Evolutionary conservation across 805 yeast species (phyloP), one percentile per base, ranked within the genome.

Genomic region (Candida sakaeoensis): DNA sequence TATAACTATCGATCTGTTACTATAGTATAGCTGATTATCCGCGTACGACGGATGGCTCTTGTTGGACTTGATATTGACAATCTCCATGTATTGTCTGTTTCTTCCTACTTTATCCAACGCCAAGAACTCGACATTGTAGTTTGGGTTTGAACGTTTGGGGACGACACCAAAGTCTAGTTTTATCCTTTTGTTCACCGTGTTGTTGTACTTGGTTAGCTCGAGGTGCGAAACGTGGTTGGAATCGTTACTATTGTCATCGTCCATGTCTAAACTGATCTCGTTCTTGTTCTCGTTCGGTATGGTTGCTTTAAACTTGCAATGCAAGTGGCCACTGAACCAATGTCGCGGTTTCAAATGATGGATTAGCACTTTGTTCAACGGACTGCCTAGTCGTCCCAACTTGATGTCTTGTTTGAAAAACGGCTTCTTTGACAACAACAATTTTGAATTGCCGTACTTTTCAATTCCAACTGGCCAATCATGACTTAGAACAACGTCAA

Each of bases 391-490:
- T 13, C 63, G 63, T 1, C 79, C 77, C 1, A 61, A 61, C 2
- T 68, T 60, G 1, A 89, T 72, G 57, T 91, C 98, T 1, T 53
- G 51, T 43, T 62, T 66, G 57, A 93, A 85, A 52, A 72, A 84
- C 0, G 84, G 86, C 56, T 93, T 93, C 9, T 51, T 47, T 19
- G 54, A 52, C 17, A 91, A 51, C 8, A 93, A 62, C 17, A 50
- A 42, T 0, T 57, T 46, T n/a, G 68, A 13, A 50, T 85, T 58
- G 0, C 97, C 98, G 57, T 74, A 62, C 4, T 76, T 61, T 31
- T 74, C 83, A 8, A 90, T 80, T 3, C 85, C 86, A 29, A 71
- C 80, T 0, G 99, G 99, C 99, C 99, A 93, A 64, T 93, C 99
- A 60, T 93, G 99, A 23, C 86, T 76, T 39, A 91, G 44, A 55